Evolutionary conservation across 202 grass and related monocot species (phyloP), one percentile per base, ranked within the genome.

Genomic region (Schoenoplectus tabernaemontani): DNA sequence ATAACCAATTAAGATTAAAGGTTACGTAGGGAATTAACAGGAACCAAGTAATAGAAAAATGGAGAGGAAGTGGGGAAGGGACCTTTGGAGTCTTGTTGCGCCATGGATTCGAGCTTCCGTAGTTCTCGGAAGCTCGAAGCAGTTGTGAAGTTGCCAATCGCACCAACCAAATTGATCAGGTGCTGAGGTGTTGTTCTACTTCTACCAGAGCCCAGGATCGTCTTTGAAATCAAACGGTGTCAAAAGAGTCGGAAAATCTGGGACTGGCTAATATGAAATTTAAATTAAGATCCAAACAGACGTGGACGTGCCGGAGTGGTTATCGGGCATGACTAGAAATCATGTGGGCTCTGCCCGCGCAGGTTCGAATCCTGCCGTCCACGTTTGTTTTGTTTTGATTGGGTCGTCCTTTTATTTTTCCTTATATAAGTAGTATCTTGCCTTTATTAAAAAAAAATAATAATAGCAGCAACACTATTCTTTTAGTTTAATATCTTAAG

Each of bases 281-380:
- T n/a, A n/a, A n/a, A n/a, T n/a, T n/a, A n/a, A n/a, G n/a, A n/a
- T n/a, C n/a, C n/a, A n/a, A 63, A 1, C 2, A 79, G 0, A n/a
- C n/a, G 90, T 92, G 85, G 90, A 84, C 90, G 87, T 93, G 87
- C 87, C 84, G 82, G 86, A 88, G 82, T 93, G 88, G 91, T 93
- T 93, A 90, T 90, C 86, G 88, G 91, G 91, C 84, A 93, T 90
- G 91, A 93, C 91, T 90, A 90, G 91, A 90, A 93, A 90, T 90
- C 87, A 93, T 93, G 87, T 93, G 90, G 87, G 90, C 86, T 90
- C 1, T 85, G 85, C 85, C 88, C 83, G 85, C 88, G 88, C 79
- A 91, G 84, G 84, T 92, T 89, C 80, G 90, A 87, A 85, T 89
- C 87, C 85, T 87, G 87, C 87, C 90, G 87, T 83, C 85, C 85